Conservation (phyloP, 208 protist genomes). For the Trypanosoma brucei region DNA sequence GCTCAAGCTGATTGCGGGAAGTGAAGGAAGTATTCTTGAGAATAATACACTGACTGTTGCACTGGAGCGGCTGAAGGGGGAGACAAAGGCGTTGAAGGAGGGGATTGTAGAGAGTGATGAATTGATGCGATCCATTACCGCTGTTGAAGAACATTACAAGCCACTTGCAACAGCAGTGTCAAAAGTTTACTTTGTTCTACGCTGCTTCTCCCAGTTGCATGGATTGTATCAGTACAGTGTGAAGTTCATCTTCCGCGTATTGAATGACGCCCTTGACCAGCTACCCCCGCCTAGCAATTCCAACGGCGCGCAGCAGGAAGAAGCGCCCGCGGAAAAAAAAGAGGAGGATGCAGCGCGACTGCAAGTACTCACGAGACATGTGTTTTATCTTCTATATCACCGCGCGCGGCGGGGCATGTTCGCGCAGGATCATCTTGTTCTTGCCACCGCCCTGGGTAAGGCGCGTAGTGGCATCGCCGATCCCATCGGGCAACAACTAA, state of each 20-base stretch:
- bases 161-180: conserved; percentile 89
- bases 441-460: conserved; percentile 92
- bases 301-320: neutral
- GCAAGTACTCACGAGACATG: conserved; percentile 31
- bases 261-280: conserved; percentile 75
- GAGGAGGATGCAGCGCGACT: conserved; percentile 32
- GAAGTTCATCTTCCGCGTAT: conserved; percentile 92
- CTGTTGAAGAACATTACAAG: conserved; percentile 87
- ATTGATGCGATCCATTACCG: conserved; percentile 86
- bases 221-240: conserved; percentile 97
- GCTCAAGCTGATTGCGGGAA: conserved; percentile 90
- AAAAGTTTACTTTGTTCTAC: conserved; percentile 95
- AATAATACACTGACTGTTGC: conserved; percentile 94
- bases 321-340: conserved; percentile 12
- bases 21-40: conserved; percentile 96
- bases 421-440: conserved; percentile 90
- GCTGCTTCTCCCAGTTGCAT: conserved; percentile 91
- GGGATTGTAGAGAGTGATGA: conserved; percentile 91
- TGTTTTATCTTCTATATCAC: conserved; percentile 77
- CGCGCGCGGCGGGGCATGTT: conserved; percentile 91
- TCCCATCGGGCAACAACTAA: conserved; percentile 25
- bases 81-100: conserved; percentile 83
- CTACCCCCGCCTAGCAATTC: conserved; percentile 25
- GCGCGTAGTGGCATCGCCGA: conserved; percentile 71
- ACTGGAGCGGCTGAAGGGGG: conserved; percentile 93